Evolutionary conservation across 1,284 basidiomycete species (phyloP), one percentile per base, ranked within the genome.

Genomic region (Leccinum griseonigrum): DNA sequence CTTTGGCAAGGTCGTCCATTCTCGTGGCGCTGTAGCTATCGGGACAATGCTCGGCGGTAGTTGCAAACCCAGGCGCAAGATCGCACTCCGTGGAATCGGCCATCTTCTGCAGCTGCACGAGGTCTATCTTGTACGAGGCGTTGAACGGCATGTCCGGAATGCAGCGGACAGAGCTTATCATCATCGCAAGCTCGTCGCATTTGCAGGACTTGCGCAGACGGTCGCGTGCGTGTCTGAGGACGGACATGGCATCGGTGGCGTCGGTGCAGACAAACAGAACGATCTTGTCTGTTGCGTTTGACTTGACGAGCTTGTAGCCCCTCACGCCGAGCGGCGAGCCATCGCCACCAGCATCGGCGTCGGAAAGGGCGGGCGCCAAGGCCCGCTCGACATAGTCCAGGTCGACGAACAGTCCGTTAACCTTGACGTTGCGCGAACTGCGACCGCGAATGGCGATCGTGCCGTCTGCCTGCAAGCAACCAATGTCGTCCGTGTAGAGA

Each of bases 91-190:
- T 52, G 4, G 59, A 69, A 29, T 70, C 69, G 3, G 64, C 69
- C 51, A 72, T 40, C 29, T 64, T 64, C 56, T 72, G 71, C 4
- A 70, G 69, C 13, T 28, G 38, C 14, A 56, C 67, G 16, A 70
- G 62, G 32, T 72, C 70, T 32, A 69, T 52, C 56, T 71, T 70
- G 64, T 72, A 71, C 2, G 69, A 72, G 0, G 70, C 70, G 18
- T 72, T 70, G 65, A 72, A 72, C 0, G 70, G 70, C 69, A 72
- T 72, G 36, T 69, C 70, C 1, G 53, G 54, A 31, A 70, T 63
- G 34, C 67, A 66, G 29, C 62, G 70, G 28, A 70, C 69, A 16
- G 69, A 56, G 31, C 67, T 31, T 51, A 70, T 50, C 29, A 65
- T 62, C 69, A 71, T 67, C 26, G 69, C 61, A 18, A 71, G 57